Evolutionary conservation across 73 alveolate genomes (phyloP), one percentile per base, ranked within the genome.

Genomic region (Paramecium caudatum): DNA sequence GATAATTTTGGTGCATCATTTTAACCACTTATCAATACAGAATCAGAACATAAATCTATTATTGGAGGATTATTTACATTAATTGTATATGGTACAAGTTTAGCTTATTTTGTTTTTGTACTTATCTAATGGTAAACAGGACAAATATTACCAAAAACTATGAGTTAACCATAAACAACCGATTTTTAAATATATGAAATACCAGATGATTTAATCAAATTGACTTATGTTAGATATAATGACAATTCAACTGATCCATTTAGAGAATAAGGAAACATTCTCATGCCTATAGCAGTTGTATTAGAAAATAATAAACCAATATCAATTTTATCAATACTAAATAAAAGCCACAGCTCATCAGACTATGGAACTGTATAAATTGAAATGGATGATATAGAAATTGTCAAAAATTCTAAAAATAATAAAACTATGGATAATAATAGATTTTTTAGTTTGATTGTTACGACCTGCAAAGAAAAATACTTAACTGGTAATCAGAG

Each of bases 11-110:
- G 88, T 6, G 88, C 47, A 13, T 25, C 17, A 27, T 74, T 41
- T 19, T 21, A 39, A 39, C 10, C 6, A 12, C 16, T 19, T 10
- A 74, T 74, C 16, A n/a, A 74, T 16, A 21, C 62, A 5, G 68
- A 74, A 16, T 12, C 36, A 21, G 62, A 74, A 41, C 47, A 39
- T 41, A 74, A 74, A 45, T 74, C 88, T 1, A 39, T 37, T 2
- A 17, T 74, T 37, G 88, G 88, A 19, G 88, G 88, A 6, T 21
- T 74, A 39, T 37, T 74, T 9, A 74, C 88, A 21, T 32, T 45
- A 15, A 5, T 47, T 5, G 46, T 74, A 19, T 74, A 74, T 43
- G 32, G 88, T 74, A 23, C 43, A 4, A 41, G 69, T 19, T 6
- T 74, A 1, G 68, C 68, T n/a, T 74, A 74, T 41, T 37, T 21